Percentiles rank a stretch among this genome's conserved stretches.
These are phyloP conservation scores for Bryoerythrophyllum caledonicum DNA, from an alignment of 225 moss, liverwort and hornwort species.

Conservation along the genomic window DNA sequence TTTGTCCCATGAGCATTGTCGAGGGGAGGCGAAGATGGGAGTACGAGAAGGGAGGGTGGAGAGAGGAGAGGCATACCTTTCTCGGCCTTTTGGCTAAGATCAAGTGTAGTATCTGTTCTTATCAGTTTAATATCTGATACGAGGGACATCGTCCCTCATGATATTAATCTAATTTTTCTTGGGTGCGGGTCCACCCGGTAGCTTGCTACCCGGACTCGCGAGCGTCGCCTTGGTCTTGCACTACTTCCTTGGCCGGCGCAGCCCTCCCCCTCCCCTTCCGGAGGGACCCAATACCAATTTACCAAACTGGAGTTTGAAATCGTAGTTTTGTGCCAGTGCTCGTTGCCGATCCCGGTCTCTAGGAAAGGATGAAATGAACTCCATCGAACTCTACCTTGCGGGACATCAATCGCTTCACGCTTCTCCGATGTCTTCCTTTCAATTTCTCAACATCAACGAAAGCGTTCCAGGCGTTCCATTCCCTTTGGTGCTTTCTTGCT, in stretches of 20 bases:
- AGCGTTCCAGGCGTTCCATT: too few relatives aligned
- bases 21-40: too few relatives aligned
- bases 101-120: conserved; percentile 88
- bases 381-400: too few relatives aligned
- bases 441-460: too few relatives aligned
- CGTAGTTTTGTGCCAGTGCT: too few relatives aligned
- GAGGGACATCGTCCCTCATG: conserved; percentile 66
- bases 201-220: background rate
- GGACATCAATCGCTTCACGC: too few relatives aligned
- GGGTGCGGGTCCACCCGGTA: background rate
- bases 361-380: too few relatives aligned
- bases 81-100: conserved; percentile 94
- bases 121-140: conserved; percentile 89
- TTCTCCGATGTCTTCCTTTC: too few relatives aligned
- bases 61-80: background rate
- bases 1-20: too few relatives aligned
- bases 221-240: background rate
- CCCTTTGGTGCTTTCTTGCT: too few relatives aligned
- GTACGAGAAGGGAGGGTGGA: rapidly evolving
- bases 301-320: too few relatives aligned
- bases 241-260: background rate
- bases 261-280: background rate
- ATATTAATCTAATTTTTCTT: conserved; percentile 77
- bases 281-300: background rate
- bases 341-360: too few relatives aligned